Evolutionary conservation across 768 basidiomycete genomes (phyloP).

Genomic region (Amanita brunnescens): DNA sequence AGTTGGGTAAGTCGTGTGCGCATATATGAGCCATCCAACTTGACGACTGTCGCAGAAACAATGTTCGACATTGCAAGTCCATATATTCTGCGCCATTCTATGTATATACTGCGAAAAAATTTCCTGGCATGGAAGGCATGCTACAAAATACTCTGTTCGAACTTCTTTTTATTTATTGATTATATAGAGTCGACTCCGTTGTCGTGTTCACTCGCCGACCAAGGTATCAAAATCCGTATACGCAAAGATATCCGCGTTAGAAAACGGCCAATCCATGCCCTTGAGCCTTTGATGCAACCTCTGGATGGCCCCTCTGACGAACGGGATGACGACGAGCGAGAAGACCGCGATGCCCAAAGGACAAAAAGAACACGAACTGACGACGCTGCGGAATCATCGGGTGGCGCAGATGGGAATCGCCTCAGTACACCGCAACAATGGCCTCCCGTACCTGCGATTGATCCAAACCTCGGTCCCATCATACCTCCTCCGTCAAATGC

Average conservation of each 20-base stretch:
- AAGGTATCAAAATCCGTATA: slow-evolving; percentile 92
- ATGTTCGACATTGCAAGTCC: slow-evolving; percentile 84
- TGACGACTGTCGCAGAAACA: slow-evolving; percentile 40
- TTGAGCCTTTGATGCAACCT: slow-evolving; percentile 24
- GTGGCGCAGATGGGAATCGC: background rate
- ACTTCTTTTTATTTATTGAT: background rate
- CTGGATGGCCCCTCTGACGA: slow-evolving; percentile 13
- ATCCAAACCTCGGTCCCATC: slow-evolving; percentile 22
- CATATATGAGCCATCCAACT: background rate
- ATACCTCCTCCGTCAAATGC: slow-evolving; percentile 29
- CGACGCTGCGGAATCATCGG: background rate
- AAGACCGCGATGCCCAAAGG: slow-evolving; percentile 8
- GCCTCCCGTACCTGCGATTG: slow-evolving; percentile 26
- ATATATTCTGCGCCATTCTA: slow-evolving; percentile 87
- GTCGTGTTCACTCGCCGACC: slow-evolving; percentile 87
- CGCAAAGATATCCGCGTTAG: slow-evolving; percentile 85
- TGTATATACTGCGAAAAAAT: slow-evolving; percentile 94
- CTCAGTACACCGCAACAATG: slow-evolving; percentile 11
- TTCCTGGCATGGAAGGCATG: slow-evolving; percentile 91
- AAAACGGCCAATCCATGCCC: slow-evolving; percentile 48
- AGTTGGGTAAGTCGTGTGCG: slow-evolving; percentile 56
- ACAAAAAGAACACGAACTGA: slow-evolving; percentile 18
- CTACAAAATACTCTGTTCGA: slow-evolving; percentile 1
- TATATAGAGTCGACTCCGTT: slow-evolving; percentile 77
- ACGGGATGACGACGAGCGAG: slow-evolving; percentile 9